phyloP scores from a whole-genome alignment of 768 basidiomycete genomes.

The Fomitopsis pulvina region DNA sequence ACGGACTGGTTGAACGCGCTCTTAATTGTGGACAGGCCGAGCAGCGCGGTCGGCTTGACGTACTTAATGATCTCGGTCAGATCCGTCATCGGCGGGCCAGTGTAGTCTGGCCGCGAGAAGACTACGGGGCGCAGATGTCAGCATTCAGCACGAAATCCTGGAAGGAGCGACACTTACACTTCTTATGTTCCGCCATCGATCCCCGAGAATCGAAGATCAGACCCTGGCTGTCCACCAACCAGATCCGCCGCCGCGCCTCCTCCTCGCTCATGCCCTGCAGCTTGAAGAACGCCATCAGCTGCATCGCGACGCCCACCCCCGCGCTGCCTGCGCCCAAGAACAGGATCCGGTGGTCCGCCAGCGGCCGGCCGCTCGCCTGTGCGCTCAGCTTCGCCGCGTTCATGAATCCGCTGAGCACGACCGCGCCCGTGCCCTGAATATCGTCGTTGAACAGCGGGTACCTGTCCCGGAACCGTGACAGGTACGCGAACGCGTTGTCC shows the following conservation, averaged over 20 bases:
- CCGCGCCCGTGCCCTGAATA: slow-evolving; percentile 86
- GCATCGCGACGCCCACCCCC: slow-evolving; percentile 88
- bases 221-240: slow-evolving; percentile 82
- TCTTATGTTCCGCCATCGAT: slow-evolving; percentile 74
- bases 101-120: slow-evolving; percentile 80
- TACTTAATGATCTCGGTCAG: slow-evolving; percentile 73
- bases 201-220: slow-evolving; percentile 74
- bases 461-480: slow-evolving; percentile 65
- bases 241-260: slow-evolving; percentile 73
- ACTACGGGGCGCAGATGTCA: slow-evolving; percentile 32
- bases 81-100: slow-evolving; percentile 65
- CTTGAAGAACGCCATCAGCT: slow-evolving; percentile 85
- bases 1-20: slow-evolving; percentile 72
- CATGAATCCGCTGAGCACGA: slow-evolving; percentile 84
- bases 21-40: slow-evolving; percentile 84
- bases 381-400: slow-evolving; percentile 79
- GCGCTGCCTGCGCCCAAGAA: slow-evolving; percentile 93
- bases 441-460: slow-evolving; percentile 89
- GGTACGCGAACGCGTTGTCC: slow-evolving; percentile 84
- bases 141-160: background rate
- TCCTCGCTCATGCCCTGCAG: slow-evolving; percentile 69
- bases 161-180: slow-evolving; percentile 47
- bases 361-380: slow-evolving; percentile 58
- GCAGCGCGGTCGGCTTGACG: slow-evolving; percentile 82
- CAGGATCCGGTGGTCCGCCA: slow-evolving; percentile 75